Evolutionary conservation across 768 basidiomycete species (phyloP), one percentile per base, ranked within the genome.

Genomic region (Amanita jacksonii): DNA sequence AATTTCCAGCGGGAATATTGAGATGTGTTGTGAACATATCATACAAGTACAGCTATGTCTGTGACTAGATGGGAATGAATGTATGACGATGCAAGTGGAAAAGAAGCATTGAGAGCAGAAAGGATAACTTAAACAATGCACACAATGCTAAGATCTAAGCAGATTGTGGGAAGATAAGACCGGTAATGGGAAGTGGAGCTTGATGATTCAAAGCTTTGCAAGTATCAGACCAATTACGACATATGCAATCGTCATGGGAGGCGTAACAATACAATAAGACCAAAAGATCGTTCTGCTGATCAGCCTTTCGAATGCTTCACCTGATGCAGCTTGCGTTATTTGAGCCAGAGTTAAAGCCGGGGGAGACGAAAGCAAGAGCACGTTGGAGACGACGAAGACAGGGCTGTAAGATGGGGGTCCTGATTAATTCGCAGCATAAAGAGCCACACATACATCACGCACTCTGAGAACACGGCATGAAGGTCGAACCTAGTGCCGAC

Each of bases 271-370:
- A 52, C 87, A 91, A 57, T 94, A 97, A 2, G 83, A 74, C 89
- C 90, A 92, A 59, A 91, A 91, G 47, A 97, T 88, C 0, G 93
- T 97, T 42, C 87, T 75, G 48, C 80, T 83, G 59, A 96, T 85
- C 27, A 97, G 72, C 1, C 90, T 71, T 64, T 97, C 94, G 57
- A 98, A 97, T 0, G 87, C 81, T 54, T 88, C 88, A 2, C 88
- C 86, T 0, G 55, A 82, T 1, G 82, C 85, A 0, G 85, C 44
- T 58, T 89, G 85, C 1, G 90, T 89, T 54, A 92, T 88, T 69
- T 86, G 68, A 4, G 69, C 72, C 15, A 71, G 62, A 0, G 62
- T 67, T 25, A 63, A 43, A 8, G 90, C 91, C 0, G 90, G 86
- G 1, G 90, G 90, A 12, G 88, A 81, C 3, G 77, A 74, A 19